Evolutionary conservation across 116 monocot genomes (phyloP), one percentile per base, ranked within the genome.

Genomic region (Trichopus zeylanicus): DNA sequence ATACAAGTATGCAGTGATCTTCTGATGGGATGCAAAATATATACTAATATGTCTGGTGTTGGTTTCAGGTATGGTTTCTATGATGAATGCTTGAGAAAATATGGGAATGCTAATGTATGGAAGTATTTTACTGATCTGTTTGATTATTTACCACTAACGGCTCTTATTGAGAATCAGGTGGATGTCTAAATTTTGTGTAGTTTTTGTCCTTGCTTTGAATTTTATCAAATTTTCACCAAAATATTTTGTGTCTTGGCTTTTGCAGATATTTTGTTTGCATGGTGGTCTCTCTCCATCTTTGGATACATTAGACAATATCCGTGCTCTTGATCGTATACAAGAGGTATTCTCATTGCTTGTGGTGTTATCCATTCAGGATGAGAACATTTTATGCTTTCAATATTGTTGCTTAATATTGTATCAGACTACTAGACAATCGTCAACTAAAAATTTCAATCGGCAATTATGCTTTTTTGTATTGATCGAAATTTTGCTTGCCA

Each of bases 261-360:
- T 67, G 30, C 38, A 89, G 88, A 32, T 89, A 25, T 89, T 89
- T 60, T 89, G 88, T 51, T 73, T 89, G 66, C 88, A 89, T 47
- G 88, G 88, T 16, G 88, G 88, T 51, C 84, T 89, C 25, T 89
- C 88, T 26, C 88, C 88, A 54, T 98, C 98, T 4, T 69, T 98
- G 71, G 91, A 98, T 51, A 98, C 91, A 48, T 74, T 98, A 26
- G 98, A 98, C 59, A 87, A 88, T 58, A 91, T 98, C 26, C 98
- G 98, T 48, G 69, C 80, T 61, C 91, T 98, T 67, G 91, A 98
- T 56, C 91, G 97, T 33, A 87, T 97, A 53, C 97, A 97, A 53
- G 97, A 97, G 87, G 97, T 97, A 67, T 32, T 61, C 6, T n/a
- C 3, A 37, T 33, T n/a, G 2, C 2, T 7, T n/a, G 18, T 18